Evolutionary conservation across 108 stramenopile species (phyloP).

Genomic region (Skeletonema potamos): DNA sequence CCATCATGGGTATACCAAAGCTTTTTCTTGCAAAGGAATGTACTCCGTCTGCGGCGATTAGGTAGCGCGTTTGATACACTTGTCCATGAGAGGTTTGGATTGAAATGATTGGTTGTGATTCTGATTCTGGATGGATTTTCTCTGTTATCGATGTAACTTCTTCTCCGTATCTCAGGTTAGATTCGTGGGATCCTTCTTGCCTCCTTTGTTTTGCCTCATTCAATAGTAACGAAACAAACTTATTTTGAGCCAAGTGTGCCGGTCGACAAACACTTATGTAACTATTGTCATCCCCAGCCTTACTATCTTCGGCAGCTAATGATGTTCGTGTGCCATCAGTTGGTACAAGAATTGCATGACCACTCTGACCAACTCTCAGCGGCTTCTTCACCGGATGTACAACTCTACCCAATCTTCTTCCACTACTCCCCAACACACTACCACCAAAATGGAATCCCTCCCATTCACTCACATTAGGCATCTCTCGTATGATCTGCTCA

Average conservation of each 20-base stretch:
- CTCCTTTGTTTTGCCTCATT: slow-evolving; percentile 37
- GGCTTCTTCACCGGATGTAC: slow-evolving; percentile 68
- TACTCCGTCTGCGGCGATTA: slow-evolving; percentile 90
- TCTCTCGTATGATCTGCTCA: slow-evolving; percentile 37
- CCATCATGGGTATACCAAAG: slow-evolving; percentile 54
- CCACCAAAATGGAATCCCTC: slow-evolving; percentile 72
- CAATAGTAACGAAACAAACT: slow-evolving; percentile 56
- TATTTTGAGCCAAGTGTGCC: slow-evolving; percentile 68
- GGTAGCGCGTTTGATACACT: slow-evolving; percentile 35
- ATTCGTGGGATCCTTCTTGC: background rate
- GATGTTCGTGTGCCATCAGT: background rate
- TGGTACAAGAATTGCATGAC: slow-evolving; percentile 51
- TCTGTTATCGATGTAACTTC: slow-evolving; percentile 14
- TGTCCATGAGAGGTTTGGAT: slow-evolving; percentile 28
- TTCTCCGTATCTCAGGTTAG: slow-evolving; percentile 16
- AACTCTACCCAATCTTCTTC: slow-evolving; percentile 60
- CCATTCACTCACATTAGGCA: slow-evolving; percentile 74
- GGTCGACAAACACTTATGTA: slow-evolving; percentile 27
- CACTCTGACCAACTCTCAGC: slow-evolving; percentile 45
- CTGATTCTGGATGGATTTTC: background rate
- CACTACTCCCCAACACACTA: slow-evolving; percentile 30
- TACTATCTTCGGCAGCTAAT: background rate
- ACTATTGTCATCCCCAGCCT: slow-evolving; percentile 4
- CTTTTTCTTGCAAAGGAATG: slow-evolving; percentile 59
- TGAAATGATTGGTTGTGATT: slow-evolving; percentile 11